phyloP scores from a whole-genome alignment of 2,329 filamentous ascomycete genomes.

The Botrytis squamosa region DNA sequence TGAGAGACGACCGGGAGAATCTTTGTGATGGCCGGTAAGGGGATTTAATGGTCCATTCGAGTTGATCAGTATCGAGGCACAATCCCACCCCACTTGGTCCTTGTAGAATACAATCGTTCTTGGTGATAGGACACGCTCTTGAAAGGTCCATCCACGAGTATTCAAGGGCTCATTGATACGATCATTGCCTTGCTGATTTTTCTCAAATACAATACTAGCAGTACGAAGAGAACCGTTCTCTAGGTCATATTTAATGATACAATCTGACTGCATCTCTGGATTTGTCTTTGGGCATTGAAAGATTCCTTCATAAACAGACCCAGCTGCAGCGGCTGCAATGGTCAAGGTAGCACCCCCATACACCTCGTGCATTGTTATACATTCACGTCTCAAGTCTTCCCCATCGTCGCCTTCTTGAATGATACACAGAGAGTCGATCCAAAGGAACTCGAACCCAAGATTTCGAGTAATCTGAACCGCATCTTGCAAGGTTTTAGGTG shows the following conservation, averaged over 20 bases:
- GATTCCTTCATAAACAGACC: background rate
- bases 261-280: background rate
- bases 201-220: background rate
- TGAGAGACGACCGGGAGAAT: background rate
- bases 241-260: background rate
- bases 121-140: background rate
- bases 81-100: background rate
- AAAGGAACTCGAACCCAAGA: background rate
- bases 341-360: background rate
- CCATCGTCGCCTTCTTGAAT: background rate
- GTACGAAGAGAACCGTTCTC: background rate
- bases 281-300: background rate
- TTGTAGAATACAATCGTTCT: background rate
- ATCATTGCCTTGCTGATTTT: background rate
- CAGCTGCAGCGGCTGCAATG: background rate
- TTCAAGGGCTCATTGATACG: background rate
- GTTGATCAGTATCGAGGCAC: slow-evolving; percentile 1
- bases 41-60: background rate
- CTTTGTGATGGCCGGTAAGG: background rate
- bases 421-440: background rate
- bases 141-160: slow-evolving; percentile 2
- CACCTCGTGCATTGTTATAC: background rate
- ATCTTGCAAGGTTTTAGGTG: too few relatives aligned
- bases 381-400: background rate
- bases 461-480: background rate